Evolutionary conservation across 768 basidiomycete species (phyloP).

Genomic region (Suillus occidentalis): DNA sequence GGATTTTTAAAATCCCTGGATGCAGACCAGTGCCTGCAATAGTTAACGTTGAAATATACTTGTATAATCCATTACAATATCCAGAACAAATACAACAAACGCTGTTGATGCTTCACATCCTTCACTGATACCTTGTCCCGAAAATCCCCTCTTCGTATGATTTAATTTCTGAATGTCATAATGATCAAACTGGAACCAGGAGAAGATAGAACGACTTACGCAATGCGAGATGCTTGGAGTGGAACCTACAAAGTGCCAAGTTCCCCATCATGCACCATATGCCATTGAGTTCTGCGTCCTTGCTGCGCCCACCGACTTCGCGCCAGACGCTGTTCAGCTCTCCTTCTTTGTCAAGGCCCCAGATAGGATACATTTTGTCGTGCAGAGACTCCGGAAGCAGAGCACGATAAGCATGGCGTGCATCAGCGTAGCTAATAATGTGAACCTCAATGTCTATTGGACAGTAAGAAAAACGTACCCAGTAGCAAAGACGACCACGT

Average conservation of each 20-base stretch:
- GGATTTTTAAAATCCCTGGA: neutral
- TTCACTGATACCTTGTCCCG: slow-evolving; percentile 25
- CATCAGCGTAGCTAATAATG: slow-evolving; percentile 22
- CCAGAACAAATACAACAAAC: neutral
- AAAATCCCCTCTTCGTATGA: slow-evolving; percentile 56
- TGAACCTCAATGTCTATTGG: neutral
- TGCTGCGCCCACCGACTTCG: slow-evolving; percentile 43
- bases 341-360: slow-evolving; percentile 34
- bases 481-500: slow-evolving; percentile 50
- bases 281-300: slow-evolving; percentile 20
- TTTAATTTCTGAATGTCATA: slow-evolving; percentile 56
- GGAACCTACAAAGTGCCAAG: slow-evolving; percentile 60
- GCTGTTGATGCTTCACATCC: neutral
- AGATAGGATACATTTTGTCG: slow-evolving; percentile 24
- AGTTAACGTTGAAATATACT: neutral
- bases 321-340: slow-evolving; percentile 36
- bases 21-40: neutral
- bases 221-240: slow-evolving; percentile 65
- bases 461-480: slow-evolving; percentile 34
- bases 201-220: slow-evolving; percentile 43
- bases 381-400: slow-evolving; percentile 20
- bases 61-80: neutral
- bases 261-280: slow-evolving; percentile 67
- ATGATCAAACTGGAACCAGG: neutral
- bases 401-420: slow-evolving; percentile 15